Base-by-base conservation (phyloP, 164 flowering plant genomes). In the Kingdonia uniflora region DNA sequence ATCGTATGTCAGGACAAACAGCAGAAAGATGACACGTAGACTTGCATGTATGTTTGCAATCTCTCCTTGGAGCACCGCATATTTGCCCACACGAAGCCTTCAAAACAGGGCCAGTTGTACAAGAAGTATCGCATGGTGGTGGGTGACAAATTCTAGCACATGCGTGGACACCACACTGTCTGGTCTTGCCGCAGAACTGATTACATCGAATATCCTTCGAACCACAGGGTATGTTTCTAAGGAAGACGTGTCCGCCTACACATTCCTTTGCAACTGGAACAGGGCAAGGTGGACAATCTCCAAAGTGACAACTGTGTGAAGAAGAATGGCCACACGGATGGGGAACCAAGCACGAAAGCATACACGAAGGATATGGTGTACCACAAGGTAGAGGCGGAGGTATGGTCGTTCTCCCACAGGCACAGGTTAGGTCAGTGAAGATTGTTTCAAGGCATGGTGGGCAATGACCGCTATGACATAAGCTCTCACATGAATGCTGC, bases 371-470 rank as follows among this genome's bases (percentile, higher is more conserved):
- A 8, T 76, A 72, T 15, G 91, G 86, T 7, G 99, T 92, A 8
- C 99, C 99, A 67, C 99, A 92, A 16, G 97, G 95, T 54, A 74
- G 68, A 6, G 97, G 99, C 26, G 99, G 99, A 42, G 97, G 87
- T 20, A 92, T 81, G 12, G 95, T 85, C 29, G 95, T 82, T 60
- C 71, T 80, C 52, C 95, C 95, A 71, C 99, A 92, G 13, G 97
- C 95, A 77, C 97, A 92, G 0, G 80, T 78, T 59, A 92, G 60
- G 60, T 92, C 99, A 19, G 80, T 76, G 59, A 92, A 92, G 25
- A 92, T 88, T 22, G 95, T 88, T 56, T 86, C 95, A 17, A 81
- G 77, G 66, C 99, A 92, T 17, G 97, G 95, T 62, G 95, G 92
- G 62, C 97, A 92, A 57, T 92, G 87, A 21, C 99, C 99, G 61